phyloP scores from a whole-genome alignment of 371 early-diverging fungal genomes.

The Choanephora cucurbitarum region DNA sequence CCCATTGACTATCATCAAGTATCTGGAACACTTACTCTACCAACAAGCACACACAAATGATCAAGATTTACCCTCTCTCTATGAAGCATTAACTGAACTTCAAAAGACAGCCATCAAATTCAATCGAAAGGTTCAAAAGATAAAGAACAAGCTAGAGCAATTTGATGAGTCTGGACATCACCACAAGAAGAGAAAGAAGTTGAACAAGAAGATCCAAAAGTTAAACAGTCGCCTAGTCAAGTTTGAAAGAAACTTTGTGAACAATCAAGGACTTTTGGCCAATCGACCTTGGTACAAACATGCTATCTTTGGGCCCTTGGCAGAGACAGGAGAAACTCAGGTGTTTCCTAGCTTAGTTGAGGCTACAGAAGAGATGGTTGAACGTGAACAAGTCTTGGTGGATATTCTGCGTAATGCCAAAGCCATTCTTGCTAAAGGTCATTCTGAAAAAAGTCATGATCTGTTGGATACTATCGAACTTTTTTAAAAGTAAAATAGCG shows the following conservation, averaged over 20 bases:
- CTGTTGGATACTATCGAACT: background rate
- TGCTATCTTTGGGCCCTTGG: constrained; percentile 56
- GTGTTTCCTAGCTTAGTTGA: constrained; percentile 55
- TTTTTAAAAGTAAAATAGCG: background rate
- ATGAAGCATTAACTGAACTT: background rate
- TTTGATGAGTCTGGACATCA: background rate
- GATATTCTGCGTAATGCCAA: constrained; percentile 11
- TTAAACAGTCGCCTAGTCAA: constrained; percentile 45
- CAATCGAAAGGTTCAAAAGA: background rate
- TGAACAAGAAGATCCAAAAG: constrained; percentile 22
- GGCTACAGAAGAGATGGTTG: background rate
- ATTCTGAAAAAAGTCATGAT: background rate
- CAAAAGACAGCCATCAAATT: background rate
- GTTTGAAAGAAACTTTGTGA: constrained; percentile 59
- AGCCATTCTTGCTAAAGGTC: constrained; percentile 11
- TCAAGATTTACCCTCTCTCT: background rate
- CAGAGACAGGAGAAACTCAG: constrained; percentile 46
- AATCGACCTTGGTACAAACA: constrained; percentile 65
- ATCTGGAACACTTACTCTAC: background rate
- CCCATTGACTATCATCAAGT: constrained; percentile 20
- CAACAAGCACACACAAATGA: background rate
- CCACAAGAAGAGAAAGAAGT: constrained; percentile 10
- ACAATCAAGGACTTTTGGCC: constrained; percentile 45
- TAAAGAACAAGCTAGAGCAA: background rate
- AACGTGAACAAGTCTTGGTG: constrained; percentile 3